Percentiles rank a stretch among this genome's conserved stretches.
phyloP scores from a whole-genome alignment of 2,329 filamentous ascomycete genomes.

The Apiospora malaysiana region DNA sequence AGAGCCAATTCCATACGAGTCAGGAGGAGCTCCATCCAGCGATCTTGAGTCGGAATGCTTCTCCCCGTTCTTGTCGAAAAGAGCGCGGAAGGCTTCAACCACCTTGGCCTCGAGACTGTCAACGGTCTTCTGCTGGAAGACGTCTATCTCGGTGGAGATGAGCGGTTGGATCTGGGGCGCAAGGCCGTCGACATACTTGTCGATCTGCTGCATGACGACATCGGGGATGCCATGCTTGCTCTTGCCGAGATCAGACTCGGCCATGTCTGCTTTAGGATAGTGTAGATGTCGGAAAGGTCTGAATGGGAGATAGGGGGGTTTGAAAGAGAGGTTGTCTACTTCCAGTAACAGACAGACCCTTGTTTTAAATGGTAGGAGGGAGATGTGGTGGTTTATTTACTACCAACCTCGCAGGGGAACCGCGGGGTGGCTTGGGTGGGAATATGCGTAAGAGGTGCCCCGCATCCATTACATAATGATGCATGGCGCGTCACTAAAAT shows the following conservation, averaged over 20 bases:
- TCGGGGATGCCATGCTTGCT: slow-evolving; percentile 40
- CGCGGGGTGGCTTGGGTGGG: neutral
- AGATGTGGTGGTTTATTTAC: slow-evolving; percentile 5
- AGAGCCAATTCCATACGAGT: slow-evolving; percentile 48
- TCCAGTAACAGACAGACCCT: neutral
- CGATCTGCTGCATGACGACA: slow-evolving; percentile 50
- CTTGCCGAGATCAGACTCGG: slow-evolving; percentile 8
- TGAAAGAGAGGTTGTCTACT: neutral
- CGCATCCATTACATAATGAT: slow-evolving; percentile 11
- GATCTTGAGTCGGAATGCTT: slow-evolving; percentile 30
- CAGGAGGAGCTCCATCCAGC: slow-evolving; percentile 44
- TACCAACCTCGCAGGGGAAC: neutral
- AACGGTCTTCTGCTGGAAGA: slow-evolving; percentile 52
- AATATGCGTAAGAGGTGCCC: slow-evolving; percentile 1
- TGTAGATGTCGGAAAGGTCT: neutral
- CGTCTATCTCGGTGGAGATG: slow-evolving; percentile 50
- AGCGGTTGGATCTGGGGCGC: slow-evolving; percentile 53
- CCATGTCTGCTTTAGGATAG: slow-evolving; percentile 6
- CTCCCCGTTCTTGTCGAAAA: slow-evolving; percentile 45
- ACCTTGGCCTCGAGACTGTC: slow-evolving; percentile 52
- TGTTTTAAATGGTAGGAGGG: neutral
- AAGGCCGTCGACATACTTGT: slow-evolving; percentile 54
- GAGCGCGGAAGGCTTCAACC: slow-evolving; percentile 50
- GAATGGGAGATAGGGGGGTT: neutral
- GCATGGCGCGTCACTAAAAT: neutral